Base-by-base conservation (phyloP, 805 yeast genomes). In the Kodamaea kakaduensis region DNA sequence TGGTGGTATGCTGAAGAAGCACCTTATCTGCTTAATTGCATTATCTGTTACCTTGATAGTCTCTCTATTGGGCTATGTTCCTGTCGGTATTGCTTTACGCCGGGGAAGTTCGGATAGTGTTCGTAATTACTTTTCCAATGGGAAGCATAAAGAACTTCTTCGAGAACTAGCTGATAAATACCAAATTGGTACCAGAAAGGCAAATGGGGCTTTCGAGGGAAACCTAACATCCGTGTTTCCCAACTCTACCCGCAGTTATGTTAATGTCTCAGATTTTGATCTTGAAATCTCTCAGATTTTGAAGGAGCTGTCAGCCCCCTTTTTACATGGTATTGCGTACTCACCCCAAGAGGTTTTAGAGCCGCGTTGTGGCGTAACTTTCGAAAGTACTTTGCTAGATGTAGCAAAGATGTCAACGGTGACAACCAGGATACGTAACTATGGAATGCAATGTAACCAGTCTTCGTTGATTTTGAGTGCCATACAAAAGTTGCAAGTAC, bases 381-480 rank as follows among this genome's bases (percentile, higher is more conserved):
- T 57, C 34, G 58, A 69, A 34, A 80, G 75, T 3, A 73, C 78
- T 0, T 42, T 76, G 29, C 53, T 72, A 14, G 89, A 83, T 44
- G 45, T 82, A 16, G 77, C 78, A 0, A 48, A 71, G 8, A 43
- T 83, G 6, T 76, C 87, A 0, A 74, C 67, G 18, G 66, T 81
- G 0, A 81, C 89, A 0, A 66, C 69, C 0, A 70, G 77, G 41
- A 52, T 83, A 7, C 61, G 81, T 44, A 67, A 75, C 1, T 77
- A 75, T 43, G 82, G 84, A 0, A 71, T 78, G 35, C 82, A 77
- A 43, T 81, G 88, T 44, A 52, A 67, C 22, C 86, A 80, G 49
- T 69, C 72, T 0, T 70, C 65, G 9, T 52, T 56, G 22, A 70
- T 79, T 9, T 54, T 82, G 29, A 71, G 72, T 8, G 72, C 85